Evolutionary conservation across 1,284 basidiomycete genomes (phyloP).

Genomic region (Ceratobasidium sp.): DNA sequence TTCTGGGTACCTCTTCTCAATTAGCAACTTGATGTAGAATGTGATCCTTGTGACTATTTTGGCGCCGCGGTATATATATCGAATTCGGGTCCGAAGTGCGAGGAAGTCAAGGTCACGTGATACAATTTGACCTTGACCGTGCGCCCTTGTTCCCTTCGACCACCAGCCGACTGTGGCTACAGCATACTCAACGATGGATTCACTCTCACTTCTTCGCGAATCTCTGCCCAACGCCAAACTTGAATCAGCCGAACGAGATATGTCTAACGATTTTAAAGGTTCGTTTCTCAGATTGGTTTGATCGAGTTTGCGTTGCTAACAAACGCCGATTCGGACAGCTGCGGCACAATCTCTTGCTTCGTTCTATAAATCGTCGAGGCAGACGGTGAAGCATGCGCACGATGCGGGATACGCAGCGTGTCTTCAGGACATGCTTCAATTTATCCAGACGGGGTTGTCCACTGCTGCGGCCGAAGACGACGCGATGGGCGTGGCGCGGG

Average conservation of each 20-base stretch:
- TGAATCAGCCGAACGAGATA: conserved; percentile 77
- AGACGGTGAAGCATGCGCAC: conserved; percentile 80
- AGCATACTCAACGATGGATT: conserved; percentile 42
- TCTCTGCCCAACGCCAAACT: conserved; percentile 74
- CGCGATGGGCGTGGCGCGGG: conserved; percentile 74
- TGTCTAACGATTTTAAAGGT: conserved; percentile 86
- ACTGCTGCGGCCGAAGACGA: conserved; percentile 57
- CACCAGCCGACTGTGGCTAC: conserved; percentile 8
- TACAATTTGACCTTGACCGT: not conserved
- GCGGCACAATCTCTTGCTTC: conserved; percentile 84
- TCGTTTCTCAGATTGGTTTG: conserved; percentile 42
- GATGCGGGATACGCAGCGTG: conserved; percentile 81
- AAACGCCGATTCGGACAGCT: conserved; percentile 60
- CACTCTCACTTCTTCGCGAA: conserved; percentile 50
- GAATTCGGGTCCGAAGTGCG: too few relatives aligned
- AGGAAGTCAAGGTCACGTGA: conserved; percentile 32
- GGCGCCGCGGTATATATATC: too few relatives aligned
- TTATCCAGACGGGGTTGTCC: conserved; percentile 84
- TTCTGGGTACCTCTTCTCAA: too few relatives aligned
- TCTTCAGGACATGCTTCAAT: conserved; percentile 79
- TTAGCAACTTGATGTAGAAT: too few relatives aligned
- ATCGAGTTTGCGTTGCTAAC: conserved; percentile 19
- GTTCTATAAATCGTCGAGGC: conserved; percentile 78
- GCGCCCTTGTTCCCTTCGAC: conserved; percentile 39
- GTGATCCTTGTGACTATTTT: too few relatives aligned